Evolutionary conservation across 2,329 filamentous ascomycete genomes (phyloP), one percentile per base, ranked within the genome.

Genomic region (Ceratocystis cubensis): DNA sequence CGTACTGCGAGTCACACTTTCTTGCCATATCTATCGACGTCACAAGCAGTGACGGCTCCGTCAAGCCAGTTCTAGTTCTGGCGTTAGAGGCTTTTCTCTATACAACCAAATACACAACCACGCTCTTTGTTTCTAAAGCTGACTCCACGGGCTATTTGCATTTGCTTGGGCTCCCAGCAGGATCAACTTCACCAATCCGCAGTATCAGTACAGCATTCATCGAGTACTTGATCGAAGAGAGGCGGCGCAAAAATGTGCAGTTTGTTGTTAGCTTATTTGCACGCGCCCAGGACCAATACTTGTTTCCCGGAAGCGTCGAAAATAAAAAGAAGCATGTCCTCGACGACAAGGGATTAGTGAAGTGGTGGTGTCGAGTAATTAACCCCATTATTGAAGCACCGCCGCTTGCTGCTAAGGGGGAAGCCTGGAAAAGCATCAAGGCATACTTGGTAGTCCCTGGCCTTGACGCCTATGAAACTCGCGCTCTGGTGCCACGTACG

Each of bases 71-170:
- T 1, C 77, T 96, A 5, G 81, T 93, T 7, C 86, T 96, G 67
- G 93, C 88, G 17, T 82, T 99, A 69, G 94, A 99, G 74, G 81
- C 96, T 64, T 81, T 94, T 71, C 83, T 99, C 68, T 99, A 95
- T 76, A 88, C 86, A 0, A 96, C 92, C 0, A 82, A 84, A 59
- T 82, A 84, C 71, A 83, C 91, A 28, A 96, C 88, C 1, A 96
- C 89, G 3, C 82, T 97, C 65, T 99, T 99, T 74, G 88, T 99
- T 28, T 93, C 92, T 69, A 99, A 99, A 76, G 94, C 94, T 62
- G 94, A 99, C 77, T 96, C 94, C 8, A 96, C 93, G 0, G 94
- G 95, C 28, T 95, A 91, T 73, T 78, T 96, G 8, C 80, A 86
- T 70, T 79, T 88, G 1, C 78, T 92, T 45, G 77, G 82, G 20